phyloP scores from a whole-genome alignment of 163 green algal species.

The Chlamydomonas reinhardtii region DNA sequence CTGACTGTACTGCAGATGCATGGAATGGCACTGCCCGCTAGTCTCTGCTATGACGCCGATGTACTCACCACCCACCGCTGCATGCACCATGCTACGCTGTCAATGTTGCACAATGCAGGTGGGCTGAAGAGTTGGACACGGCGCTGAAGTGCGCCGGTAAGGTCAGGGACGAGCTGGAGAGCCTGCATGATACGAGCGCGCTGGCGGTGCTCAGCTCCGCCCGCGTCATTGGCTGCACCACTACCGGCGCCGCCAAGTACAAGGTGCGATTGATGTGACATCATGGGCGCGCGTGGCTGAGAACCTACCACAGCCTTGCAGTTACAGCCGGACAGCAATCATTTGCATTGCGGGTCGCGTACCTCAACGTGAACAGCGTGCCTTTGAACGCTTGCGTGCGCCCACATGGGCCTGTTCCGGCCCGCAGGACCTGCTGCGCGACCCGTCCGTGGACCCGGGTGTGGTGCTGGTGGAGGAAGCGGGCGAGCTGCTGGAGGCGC shows the following conservation, averaged over 20 bases:
- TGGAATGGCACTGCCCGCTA: no score
- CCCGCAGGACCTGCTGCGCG: constrained; percentile 10
- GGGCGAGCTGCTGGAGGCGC: constrained; percentile 82
- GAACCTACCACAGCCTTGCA: no score
- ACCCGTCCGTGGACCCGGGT: constrained; percentile 15
- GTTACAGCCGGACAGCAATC: no score
- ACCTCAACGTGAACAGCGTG: no score
- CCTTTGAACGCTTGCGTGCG: no score
- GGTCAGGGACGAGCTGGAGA: constrained; percentile 37
- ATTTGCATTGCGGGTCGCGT: no score
- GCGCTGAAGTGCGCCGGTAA: constrained; percentile 17
- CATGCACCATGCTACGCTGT: no score
- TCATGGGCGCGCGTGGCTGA: no score
- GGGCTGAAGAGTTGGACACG: constrained; percentile 39
- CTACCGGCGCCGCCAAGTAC: constrained; percentile 57
- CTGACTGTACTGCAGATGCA: no score
- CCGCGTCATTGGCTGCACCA: constrained; percentile 78
- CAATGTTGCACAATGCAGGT: background rate
- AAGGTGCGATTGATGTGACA: background rate
- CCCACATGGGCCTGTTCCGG: no score
- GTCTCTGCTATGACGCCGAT: no score
- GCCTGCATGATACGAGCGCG: constrained; percentile 46
- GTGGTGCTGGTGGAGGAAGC: constrained; percentile 83
- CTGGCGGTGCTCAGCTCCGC: constrained; percentile 55
- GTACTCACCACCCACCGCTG: no score